phyloP scores from a whole-genome alignment of 805 yeast species.

The Torulaspora indica region DNA sequence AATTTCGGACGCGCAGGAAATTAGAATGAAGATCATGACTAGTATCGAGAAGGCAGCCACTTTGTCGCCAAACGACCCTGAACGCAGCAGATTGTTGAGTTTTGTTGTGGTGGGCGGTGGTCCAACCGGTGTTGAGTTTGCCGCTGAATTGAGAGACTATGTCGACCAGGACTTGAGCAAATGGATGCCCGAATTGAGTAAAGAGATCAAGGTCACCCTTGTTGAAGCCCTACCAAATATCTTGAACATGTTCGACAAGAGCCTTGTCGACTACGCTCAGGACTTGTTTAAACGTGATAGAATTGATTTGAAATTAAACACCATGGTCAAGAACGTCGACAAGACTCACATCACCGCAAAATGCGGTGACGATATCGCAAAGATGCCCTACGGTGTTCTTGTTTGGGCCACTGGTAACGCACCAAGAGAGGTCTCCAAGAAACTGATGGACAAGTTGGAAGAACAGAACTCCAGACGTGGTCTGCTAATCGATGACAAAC shows the following conservation, averaged over 20 bases:
- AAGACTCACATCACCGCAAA: slow-evolving; percentile 64
- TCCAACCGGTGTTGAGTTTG: slow-evolving; percentile 97
- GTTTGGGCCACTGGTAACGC: slow-evolving; percentile 99
- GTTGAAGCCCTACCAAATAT: slow-evolving; percentile 92
- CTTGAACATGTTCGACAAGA: slow-evolving; percentile 65
- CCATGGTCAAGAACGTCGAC: slow-evolving; percentile 84
- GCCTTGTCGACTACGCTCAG: slow-evolving; percentile 72
- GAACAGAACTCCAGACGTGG: slow-evolving; percentile 87
- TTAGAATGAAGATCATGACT: slow-evolving; percentile 78
- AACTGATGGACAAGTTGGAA: slow-evolving; percentile 62
- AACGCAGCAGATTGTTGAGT: slow-evolving; percentile 77
- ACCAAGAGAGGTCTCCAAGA: slow-evolving; percentile 68
- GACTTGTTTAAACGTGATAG: slow-evolving; percentile 63
- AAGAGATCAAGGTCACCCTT: slow-evolving; percentile 76
- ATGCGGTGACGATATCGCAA: slow-evolving; percentile 64
- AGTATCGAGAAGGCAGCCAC: slow-evolving; percentile 83
- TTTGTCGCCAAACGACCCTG: slow-evolving; percentile 65
- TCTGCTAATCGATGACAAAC: slow-evolving; percentile 73
- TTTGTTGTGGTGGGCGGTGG: slow-evolving; percentile 98
- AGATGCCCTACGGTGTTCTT: slow-evolving; percentile 83
- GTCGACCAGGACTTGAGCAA: slow-evolving; percentile 83
- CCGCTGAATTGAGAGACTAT: slow-evolving; percentile 93
- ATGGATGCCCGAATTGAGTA: slow-evolving; percentile 83
- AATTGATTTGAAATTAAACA: slow-evolving; percentile 72
- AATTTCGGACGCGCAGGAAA: slow-evolving; percentile 78